These are phyloP conservation scores for Debaryomyces tyrocola DNA, from an alignment of 805 yeast genomes.

Conservation along the genomic window DNA sequence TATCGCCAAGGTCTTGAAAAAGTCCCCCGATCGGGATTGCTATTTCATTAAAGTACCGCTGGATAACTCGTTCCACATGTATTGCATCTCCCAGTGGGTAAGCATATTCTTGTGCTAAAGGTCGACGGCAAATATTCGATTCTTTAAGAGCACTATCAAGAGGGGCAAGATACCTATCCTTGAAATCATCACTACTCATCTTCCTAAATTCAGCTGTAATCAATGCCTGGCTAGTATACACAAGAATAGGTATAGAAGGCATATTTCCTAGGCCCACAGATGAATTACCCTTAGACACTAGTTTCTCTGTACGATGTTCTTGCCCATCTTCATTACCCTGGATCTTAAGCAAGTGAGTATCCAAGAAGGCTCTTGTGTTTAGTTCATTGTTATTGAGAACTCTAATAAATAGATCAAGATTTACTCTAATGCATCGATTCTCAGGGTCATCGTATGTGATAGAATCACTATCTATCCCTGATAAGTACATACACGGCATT, in stretches of 20 bases:
- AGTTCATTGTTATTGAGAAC: neutral
- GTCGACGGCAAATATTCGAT: neutral
- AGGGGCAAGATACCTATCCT: neutral
- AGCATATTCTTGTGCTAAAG: neutral
- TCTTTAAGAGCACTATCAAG: neutral
- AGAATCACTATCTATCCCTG: neutral
- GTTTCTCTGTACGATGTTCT: no score
- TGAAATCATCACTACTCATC: neutral
- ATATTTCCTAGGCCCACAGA: no score
- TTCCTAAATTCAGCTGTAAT: constrained; percentile 6
- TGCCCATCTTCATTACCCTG: no score
- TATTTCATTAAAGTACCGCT: neutral
- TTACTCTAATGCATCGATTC: neutral
- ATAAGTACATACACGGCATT: constrained; percentile 2
- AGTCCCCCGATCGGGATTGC: neutral
- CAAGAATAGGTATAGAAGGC: no score
- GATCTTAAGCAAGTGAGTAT: no score
- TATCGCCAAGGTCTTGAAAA: neutral
- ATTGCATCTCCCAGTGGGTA: neutral
- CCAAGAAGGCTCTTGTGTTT: neutral
- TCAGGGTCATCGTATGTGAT: neutral
- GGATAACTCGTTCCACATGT: neutral
- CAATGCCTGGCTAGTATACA: neutral
- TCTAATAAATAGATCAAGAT: neutral
- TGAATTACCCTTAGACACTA: no score